Base-by-base conservation (phyloP, 208 protist species). In the Leishmania aethiopica region DNA sequence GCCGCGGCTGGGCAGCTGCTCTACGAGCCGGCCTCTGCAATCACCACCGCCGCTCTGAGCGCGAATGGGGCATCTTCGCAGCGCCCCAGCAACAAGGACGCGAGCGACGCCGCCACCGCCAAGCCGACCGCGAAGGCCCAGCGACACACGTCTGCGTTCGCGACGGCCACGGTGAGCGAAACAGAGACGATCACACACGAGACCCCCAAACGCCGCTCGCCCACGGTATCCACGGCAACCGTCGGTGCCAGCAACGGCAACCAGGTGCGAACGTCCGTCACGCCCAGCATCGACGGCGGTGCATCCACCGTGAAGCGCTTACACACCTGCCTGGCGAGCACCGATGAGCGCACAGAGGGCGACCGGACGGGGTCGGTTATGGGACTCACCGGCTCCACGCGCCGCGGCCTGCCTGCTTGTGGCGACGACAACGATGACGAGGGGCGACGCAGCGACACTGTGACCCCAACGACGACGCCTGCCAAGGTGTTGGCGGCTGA, bases 401-500 rank as follows among this genome's bases (percentile, higher is more conserved):
- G 74, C 19, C 83, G 83, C 55, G 74, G 64, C 5, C 53, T 37
- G 74, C 77, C 53, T 60, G 5, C 73, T 28, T 59, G 73, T 37
- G 42, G 62, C 73, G 78, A 80, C 25, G 66, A 80, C 57, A 11
- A 73, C 35, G 19, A 78, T 35, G 75, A 86, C 28, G n/a, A 64
- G 28, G 57, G 77, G 22, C 37, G 2, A 6, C 25, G 22, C 53
- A 69, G 78, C 67, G 67, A 32, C 49, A 60, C 74, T 2, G 71
- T 77, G 42, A 86, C 83, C 15, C 78, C 83, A 10, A 83, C 83
- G 42, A n/a, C 25, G 37, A 87, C 81, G 53, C 87, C 83, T 5
- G 74, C 78, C 4, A 86, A 86, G 67, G 83, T 86, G 73, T 67
- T 86, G 11, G 83, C 83, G 47, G 84, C 57, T 28, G 81, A 84